These are phyloP conservation scores for Phoenix roebelenii DNA, from an alignment of 176 grass and related monocot genomes.

Conservation along the genomic window DNA sequence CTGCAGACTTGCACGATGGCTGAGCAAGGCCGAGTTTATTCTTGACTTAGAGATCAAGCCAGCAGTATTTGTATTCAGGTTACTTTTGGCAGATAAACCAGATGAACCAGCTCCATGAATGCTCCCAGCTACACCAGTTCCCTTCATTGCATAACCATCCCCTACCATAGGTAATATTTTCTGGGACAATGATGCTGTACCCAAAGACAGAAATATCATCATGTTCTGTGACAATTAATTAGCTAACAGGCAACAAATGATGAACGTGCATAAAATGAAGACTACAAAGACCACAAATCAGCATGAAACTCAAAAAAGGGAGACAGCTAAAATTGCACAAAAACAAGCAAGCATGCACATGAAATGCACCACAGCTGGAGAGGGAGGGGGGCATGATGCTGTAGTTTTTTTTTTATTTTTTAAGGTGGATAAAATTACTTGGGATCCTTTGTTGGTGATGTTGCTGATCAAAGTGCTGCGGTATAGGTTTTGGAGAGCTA, in stretches of 20 bases:
- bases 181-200: conserved; percentile 32
- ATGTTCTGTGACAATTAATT: too few relatives aligned
- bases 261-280: too few relatives aligned
- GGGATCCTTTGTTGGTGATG: conserved; percentile 64
- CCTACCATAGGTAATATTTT: conserved; percentile 18
- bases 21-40: conserved; percentile 44
- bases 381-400: too few relatives aligned
- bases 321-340: too few relatives aligned
- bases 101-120: conserved; percentile 57
- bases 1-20: conserved; percentile 63
- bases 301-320: too few relatives aligned
- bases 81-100: conserved; percentile 48
- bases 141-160: conserved; percentile 22
- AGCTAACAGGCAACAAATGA: too few relatives aligned
- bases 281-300: too few relatives aligned
- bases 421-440: conserved; percentile 46
- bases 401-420: neutral
- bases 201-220: conserved; percentile 13
- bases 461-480: conserved; percentile 66
- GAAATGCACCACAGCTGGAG: too few relatives aligned
- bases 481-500: conserved; percentile 67
- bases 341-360: too few relatives aligned
- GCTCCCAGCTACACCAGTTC: conserved; percentile 48
- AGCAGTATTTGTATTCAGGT: conserved; percentile 43
- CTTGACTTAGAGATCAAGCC: conserved; percentile 65